Evolutionary conservation across 352 stramenopile species (phyloP).

Genomic region (Pythium utonaiense): DNA sequence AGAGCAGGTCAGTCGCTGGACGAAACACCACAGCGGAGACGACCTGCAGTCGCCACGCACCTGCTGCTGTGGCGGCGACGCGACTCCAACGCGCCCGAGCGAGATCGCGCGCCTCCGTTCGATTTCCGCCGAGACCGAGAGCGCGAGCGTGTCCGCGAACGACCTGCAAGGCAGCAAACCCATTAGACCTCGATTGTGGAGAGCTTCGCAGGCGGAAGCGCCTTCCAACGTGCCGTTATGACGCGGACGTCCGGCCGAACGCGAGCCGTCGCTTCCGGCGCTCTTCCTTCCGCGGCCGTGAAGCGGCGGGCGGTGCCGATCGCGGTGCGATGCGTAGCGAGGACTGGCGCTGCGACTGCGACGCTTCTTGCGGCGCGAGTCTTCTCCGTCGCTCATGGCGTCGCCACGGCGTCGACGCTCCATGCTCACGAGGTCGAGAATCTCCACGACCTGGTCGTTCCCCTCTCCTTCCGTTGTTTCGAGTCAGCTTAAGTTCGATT

Average conservation of each 20-base stretch:
- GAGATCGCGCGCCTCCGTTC: not conserved
- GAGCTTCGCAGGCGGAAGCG: too few species aligned
- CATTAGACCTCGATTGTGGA: too few species aligned
- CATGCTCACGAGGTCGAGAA: constrained; percentile 9
- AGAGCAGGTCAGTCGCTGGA: not conserved
- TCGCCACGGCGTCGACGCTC: constrained; percentile 12
- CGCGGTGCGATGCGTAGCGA: constrained; percentile 1
- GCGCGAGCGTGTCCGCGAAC: constrained; percentile 11
- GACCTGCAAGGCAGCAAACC: not conserved
- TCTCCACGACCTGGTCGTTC: constrained; percentile 8
- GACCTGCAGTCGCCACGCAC: not conserved
- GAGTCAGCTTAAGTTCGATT: constrained; percentile 18
- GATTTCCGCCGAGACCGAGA: constrained; percentile 14
- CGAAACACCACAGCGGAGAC: too few species aligned
- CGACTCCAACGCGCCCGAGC: constrained; percentile 1
- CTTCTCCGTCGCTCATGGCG: constrained; percentile 17
- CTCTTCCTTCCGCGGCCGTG: not conserved
- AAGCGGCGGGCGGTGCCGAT: constrained; percentile 8
- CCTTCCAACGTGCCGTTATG: constrained; percentile 7
- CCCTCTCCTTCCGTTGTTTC: constrained; percentile 11
- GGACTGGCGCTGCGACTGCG: constrained; percentile 25
- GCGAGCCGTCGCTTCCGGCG: constrained; percentile 7
- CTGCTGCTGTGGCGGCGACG: constrained; percentile 9
- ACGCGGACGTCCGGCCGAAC: not conserved
- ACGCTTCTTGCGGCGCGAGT: constrained; percentile 25